Base-by-base conservation (phyloP, 163 green algal species). In the Coccomyxa subellipsoidea region DNA sequence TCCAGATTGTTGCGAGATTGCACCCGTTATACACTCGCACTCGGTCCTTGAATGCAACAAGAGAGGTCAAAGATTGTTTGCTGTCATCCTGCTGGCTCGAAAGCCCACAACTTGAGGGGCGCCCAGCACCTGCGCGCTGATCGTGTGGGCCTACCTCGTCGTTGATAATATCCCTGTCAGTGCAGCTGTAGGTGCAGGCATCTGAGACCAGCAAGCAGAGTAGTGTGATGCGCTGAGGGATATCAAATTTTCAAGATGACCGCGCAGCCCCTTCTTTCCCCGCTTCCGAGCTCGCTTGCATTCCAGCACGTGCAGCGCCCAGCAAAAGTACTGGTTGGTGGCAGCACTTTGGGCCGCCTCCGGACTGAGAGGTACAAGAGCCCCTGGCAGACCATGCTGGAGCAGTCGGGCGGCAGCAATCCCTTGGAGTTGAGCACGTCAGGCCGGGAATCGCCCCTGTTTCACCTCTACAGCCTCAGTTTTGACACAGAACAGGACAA, bases 361-460 rank as follows among this genome's bases (percentile, higher is more conserved):
- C 47, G 4, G 3, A 59, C 21, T 18, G 4, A 59, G 4, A 59
- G 23, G 47, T 59, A 18, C 47, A 59, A 18, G 23, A 59, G 47
- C 47, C 66, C 66, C 27, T 73, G 66, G 66, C 66, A 73, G 66
- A 73, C 29, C 66, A 73, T 73, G 66, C n/a, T 73, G 66, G 66
- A 73, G 6, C 6, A 18, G 29, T 73, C 66, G 0, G 66, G 27
- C 27, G n/a, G n/a, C 66, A 73, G 66, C 66, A 73, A 34, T 34
- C 29, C 29, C 66, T 18, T 73, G 66, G 66, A 73, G n/a, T 23
- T 73, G 21, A 73, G 66, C 66, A 73, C n/a, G 8, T 32, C n/a
- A 23, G 66, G n/a, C 2, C 27, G 66, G 66, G 66, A 73, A 12
- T 3, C 27, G n/a, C 29, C 29, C 27, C 27, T 73, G 66, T 73